Base-by-base conservation (phyloP, 1,284 basidiomycete genomes). In the Pseudozyma hubeiensis region DNA sequence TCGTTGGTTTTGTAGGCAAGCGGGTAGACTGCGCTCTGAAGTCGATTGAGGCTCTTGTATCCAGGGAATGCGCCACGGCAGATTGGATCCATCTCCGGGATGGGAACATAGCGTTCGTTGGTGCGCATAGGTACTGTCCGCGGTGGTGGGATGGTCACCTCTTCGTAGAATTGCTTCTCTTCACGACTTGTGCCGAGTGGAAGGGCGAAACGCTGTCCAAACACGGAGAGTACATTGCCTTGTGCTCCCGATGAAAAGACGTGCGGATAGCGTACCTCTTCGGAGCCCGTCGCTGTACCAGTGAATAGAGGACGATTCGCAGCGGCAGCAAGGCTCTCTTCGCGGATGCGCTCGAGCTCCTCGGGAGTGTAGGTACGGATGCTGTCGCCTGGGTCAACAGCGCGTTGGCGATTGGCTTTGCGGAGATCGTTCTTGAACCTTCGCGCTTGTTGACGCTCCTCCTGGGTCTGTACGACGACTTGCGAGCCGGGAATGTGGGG, bases 1-100 rank as follows among this genome's bases (percentile, higher is more conserved):
- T 98, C 97, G 77, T 97, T 98, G 1, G 93, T 92, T 24, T 89
- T 88, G 86, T 97, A 98, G 1, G 95, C 97, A 3, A 93, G 93
- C 0, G 93, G 92, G 85, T 92, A 98, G 13, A 99, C 91, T 59
- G 97, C 93, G 7, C 93, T 96, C 84, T 99, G 97, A 68, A 99
- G 92, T 69, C 97, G 89, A 83, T 99, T 99, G 69, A 99, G 87
- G 17, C 90, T 88, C 48, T 88, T 87, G 83, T 99, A 99, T 30
- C 93, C 93, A 1, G 92, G 90, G 85, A 99, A 98, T 33, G 93
- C 97, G n/a, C 92, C 91, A 77, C 87, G 88, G 3, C 91, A 91
- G 24, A 99, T 85, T 7, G 88, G 87, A 50, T 96, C 92, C 34
- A 99, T 88, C 62, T 93, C 91, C 6, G 86, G 79, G 11, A 98